These are phyloP conservation scores for Xerocomellus chrysenteron DNA, from an alignment of 768 basidiomycete genomes.

Conservation along the genomic window DNA sequence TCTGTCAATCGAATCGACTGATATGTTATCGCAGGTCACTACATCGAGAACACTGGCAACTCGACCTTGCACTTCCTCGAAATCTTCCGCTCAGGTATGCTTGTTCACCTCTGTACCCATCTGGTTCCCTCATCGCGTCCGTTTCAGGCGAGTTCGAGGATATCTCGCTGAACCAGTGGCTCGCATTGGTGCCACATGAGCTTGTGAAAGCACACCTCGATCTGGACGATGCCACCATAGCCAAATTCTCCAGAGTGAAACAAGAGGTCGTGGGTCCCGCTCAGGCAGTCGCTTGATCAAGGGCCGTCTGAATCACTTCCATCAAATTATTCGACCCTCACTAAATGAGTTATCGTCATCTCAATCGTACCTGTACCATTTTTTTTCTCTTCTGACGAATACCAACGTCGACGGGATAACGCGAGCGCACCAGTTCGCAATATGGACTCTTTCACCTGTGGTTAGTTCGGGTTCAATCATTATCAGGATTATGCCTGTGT, in stretches of 20 bases:
- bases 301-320: too few relatives aligned
- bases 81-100: constrained; percentile 55
- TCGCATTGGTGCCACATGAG: constrained; percentile 56
- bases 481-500: not conserved
- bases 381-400: not conserved
- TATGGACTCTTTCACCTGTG: too few relatives aligned
- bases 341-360: not conserved
- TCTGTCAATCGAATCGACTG: not conserved
- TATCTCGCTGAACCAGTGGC: constrained; percentile 58
- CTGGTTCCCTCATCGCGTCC: not conserved
- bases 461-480: not conserved
- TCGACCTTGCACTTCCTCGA: constrained; percentile 58
- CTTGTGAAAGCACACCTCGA: constrained; percentile 64
- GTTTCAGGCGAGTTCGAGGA: constrained; percentile 49
- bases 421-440: not conserved
- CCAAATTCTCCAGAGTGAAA: constrained; percentile 51
- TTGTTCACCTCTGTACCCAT: not conserved
- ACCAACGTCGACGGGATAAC: not conserved
- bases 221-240: constrained; percentile 50
- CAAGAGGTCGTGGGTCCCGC: constrained; percentile 42
- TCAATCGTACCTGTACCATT: constrained; percentile 15
- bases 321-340: not conserved
- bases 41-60: constrained; percentile 66
- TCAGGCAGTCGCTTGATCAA: not conserved
- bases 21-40: constrained; percentile 47